Percentiles rank a stretch among this genome's conserved stretches.
phyloP scores from a whole-genome alignment of 805 yeast species.

The Cyberlindnera maclurae region DNA sequence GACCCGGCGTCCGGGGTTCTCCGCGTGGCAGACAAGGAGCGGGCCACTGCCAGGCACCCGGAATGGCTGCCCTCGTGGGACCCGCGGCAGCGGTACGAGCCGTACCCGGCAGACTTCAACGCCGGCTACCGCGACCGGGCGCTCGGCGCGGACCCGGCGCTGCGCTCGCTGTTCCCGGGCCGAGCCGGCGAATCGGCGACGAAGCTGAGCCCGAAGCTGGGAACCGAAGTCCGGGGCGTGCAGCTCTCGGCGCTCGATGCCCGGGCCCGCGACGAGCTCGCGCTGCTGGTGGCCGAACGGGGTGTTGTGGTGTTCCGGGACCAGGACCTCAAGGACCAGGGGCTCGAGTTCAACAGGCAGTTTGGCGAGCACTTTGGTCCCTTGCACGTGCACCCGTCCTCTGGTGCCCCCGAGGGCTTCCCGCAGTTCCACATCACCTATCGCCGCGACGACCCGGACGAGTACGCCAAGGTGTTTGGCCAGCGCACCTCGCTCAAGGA shows the following conservation, averaged over 20 bases:
- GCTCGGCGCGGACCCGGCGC: constrained; percentile 52
- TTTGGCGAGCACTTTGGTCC: constrained; percentile 64
- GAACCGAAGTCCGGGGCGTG: constrained; percentile 54
- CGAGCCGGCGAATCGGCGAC: constrained; percentile 22
- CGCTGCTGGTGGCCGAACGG: constrained; percentile 58
- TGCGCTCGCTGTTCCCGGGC: constrained; percentile 42
- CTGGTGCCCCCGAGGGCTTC: constrained; percentile 55
- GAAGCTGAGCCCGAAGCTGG: constrained; percentile 62
- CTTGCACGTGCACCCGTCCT: constrained; percentile 66
- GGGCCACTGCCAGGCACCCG: constrained; percentile 34
- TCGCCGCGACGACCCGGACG: constrained; percentile 35
- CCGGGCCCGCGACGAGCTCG: constrained; percentile 60
- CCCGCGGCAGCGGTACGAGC: constrained; percentile 44
- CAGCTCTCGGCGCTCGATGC: constrained; percentile 49
- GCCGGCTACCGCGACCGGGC: constrained; percentile 49
- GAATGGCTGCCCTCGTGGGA: constrained; percentile 67
- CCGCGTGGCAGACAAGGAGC: constrained; percentile 35
- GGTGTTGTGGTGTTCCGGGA: constrained; percentile 63
- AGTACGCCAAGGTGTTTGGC: constrained; percentile 24
- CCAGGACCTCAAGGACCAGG: constrained; percentile 55
- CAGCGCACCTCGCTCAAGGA: constrained; percentile 20
- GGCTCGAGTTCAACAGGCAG: constrained; percentile 40
- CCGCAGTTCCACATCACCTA: constrained; percentile 60
- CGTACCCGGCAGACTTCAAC: constrained; percentile 46
- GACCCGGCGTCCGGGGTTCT: constrained; percentile 39